Conservation (phyloP, 2,329 filamentous ascomycete genomes). For the Penicillium concentricum region DNA sequence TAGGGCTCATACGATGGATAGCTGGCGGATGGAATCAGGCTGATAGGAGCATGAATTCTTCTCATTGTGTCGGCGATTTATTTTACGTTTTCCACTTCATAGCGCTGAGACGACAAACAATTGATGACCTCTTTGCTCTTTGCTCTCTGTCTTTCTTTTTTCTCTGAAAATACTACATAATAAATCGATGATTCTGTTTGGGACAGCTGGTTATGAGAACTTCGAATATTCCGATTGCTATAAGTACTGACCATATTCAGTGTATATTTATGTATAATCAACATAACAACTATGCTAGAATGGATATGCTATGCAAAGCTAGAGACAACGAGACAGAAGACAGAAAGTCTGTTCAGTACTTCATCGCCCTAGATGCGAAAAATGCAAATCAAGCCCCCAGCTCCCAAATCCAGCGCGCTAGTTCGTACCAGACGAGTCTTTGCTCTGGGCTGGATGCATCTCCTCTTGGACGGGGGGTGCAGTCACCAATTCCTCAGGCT, state of each 20-base stretch:
- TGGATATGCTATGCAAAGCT: constrained; percentile 13
- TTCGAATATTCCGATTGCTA: not conserved
- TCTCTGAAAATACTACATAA: not conserved
- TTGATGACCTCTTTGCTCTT: constrained; percentile 24
- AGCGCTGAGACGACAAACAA: constrained; percentile 30
- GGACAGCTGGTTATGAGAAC: not conserved
- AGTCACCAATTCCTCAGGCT: not conserved
- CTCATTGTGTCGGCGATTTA: constrained; percentile 19
- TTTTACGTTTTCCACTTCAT: constrained; percentile 26
- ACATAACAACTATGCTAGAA: constrained; percentile 1
- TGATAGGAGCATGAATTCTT: constrained; percentile 14
- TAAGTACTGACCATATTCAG: not conserved
- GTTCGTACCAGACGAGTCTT: constrained; percentile 8
- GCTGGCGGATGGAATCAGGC: constrained; percentile 5
- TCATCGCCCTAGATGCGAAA: not conserved
- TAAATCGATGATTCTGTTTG: not conserved
- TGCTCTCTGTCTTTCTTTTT: not conserved
- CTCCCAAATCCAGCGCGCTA: not conserved
- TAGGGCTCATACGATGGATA: not conserved
- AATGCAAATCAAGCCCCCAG: not conserved
- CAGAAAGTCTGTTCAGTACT: not conserved
- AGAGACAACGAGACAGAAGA: not conserved
- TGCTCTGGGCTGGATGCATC: not conserved
- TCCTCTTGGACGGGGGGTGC: constrained; percentile 8
- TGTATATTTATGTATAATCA: constrained; percentile 1